A percentile compares a stretch with the other conserved stretches of the same genome.
Evolutionary conservation across 1,284 basidiomycete genomes (phyloP).

Genomic region (Moesziomyces sp.): DNA sequence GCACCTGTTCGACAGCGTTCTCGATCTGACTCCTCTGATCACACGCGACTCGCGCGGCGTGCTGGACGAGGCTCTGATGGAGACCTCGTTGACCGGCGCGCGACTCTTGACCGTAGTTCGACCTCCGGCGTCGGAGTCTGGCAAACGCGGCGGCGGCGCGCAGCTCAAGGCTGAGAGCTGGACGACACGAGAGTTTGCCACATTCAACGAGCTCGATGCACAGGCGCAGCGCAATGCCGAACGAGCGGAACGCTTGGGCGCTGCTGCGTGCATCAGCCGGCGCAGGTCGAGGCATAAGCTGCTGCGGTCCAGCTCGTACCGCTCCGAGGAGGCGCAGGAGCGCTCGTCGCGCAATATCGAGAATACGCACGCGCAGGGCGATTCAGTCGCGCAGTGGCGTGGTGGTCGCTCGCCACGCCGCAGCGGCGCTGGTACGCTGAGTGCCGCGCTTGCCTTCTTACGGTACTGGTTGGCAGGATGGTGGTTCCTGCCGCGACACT

Average conservation of each 20-base stretch:
- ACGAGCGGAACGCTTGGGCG: slow-evolving; percentile 21
- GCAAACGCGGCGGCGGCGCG: slow-evolving; percentile 1
- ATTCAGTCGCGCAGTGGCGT: slow-evolving; percentile 37
- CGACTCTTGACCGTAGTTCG: slow-evolving; percentile 13
- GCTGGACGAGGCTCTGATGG: slow-evolving; percentile 22
- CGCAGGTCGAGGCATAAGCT: slow-evolving; percentile 22
- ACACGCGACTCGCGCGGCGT: slow-evolving; percentile 22
- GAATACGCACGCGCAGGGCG: slow-evolving; percentile 9
- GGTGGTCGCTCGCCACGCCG: slow-evolving; percentile 27
- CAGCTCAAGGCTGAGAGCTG: slow-evolving; percentile 43
- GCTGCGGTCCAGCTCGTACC: slow-evolving; percentile 3
- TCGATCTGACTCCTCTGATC: slow-evolving; percentile 52
- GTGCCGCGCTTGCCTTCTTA: slow-evolving; percentile 43
- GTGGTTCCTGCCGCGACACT: slow-evolving; percentile 50
- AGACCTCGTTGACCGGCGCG: slow-evolving; percentile 20
- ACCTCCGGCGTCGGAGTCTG: not conserved
- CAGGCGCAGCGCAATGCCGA: slow-evolving; percentile 44
- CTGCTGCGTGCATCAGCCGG: slow-evolving; percentile 22
- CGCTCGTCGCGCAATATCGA: slow-evolving; percentile 11
- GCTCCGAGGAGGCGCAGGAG: slow-evolving; percentile 14
- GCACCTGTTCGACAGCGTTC: slow-evolving; percentile 52
- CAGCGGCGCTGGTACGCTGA: slow-evolving; percentile 28
- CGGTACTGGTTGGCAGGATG: slow-evolving; percentile 50
- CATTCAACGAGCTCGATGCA: slow-evolving; percentile 53
- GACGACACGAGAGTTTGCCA: slow-evolving; percentile 56